Evolutionary conservation across 805 yeast genomes (phyloP), one percentile per base, ranked within the genome.

Genomic region (Candida coquimbonensis): DNA sequence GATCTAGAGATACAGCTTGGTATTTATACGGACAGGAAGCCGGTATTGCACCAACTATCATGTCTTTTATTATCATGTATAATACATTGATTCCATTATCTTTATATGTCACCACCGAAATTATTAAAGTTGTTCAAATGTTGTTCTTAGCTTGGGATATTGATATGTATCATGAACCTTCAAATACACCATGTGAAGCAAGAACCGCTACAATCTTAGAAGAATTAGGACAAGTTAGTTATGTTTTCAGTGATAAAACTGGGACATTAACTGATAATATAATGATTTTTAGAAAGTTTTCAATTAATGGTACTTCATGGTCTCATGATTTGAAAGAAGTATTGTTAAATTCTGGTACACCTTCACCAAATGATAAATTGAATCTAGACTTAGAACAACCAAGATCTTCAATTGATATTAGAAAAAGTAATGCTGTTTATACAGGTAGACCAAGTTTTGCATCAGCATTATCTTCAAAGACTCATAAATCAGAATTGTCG

Each of bases 31-130:
- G 75, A 5, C 72, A 78, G 54, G 93, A 86, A 53, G 96, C 83
- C 0, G 95, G 96, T 21, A 75, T 79, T 19, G 91, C 95, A 3
- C 85, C 96, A 1, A 87, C 95, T 0, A 73, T 93, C 42, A 90
- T 93, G 96, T 89, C 98, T 2, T 95, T 86, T 64, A 83, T 93
- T 51, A 91, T 93, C 70, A 91, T 93, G 98, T 91, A 84, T 69
- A 93, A 93, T 62, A 93, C 99, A 0, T 75, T 93, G 68, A 93
- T 93, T 60, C 99, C 99, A 0, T 70, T 93, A 31, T 91, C 98
- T 0, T 74, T 93, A 27, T 95, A 93, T 61, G 98, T 93, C 19
- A 89, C 98, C 0, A 87, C 91, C 88, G 99, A 95, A 62, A 83
- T 93, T 49, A 89, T 90, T 59, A 93, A 93, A 60, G 85, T 86